A percentile compares a stretch with the other conserved stretches of the same genome.
These are phyloP conservation scores for Solanum pinnatisectum DNA, from an alignment of 257 asterid species.

Conservation along the genomic window DNA sequence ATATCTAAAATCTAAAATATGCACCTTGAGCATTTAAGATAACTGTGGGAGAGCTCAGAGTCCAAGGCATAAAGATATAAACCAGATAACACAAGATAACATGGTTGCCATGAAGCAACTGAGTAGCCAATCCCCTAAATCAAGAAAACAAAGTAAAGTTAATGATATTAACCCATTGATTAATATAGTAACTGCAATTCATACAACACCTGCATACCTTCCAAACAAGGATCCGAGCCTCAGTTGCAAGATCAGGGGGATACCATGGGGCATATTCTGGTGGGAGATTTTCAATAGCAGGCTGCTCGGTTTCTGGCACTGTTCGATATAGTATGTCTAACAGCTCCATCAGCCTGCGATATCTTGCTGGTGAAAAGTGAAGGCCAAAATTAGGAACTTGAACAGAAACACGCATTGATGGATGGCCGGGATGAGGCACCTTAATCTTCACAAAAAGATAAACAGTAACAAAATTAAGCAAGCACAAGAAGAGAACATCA, in stretches of 20 bases:
- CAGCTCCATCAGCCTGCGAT: constrained; percentile 62
- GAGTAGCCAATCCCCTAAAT: constrained; percentile 97
- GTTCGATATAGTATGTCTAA: constrained; percentile 48
- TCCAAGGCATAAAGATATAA: constrained; percentile 82
- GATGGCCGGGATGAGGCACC: constrained; percentile 75
- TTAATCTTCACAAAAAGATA: constrained; percentile 53
- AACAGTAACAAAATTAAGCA: background rate
- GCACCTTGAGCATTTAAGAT: constrained; percentile 92
- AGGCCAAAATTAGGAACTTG: constrained; percentile 90
- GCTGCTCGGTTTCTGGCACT: constrained; percentile 50
- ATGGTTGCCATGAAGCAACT: constrained; percentile 93
- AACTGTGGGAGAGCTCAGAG: constrained; percentile 70
- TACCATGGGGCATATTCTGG: constrained; percentile 68
- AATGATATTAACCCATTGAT: background rate
- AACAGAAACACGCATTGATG: constrained; percentile 77
- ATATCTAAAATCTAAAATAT: background rate
- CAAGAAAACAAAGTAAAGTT: constrained; percentile 12
- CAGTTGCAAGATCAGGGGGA: constrained; percentile 78
- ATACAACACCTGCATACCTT: constrained; percentile 39
- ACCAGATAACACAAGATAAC: constrained; percentile 80
- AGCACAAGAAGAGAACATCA: background rate
- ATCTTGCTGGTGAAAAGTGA: constrained; percentile 93
- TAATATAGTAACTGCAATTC: background rate
- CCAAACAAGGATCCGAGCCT: constrained; percentile 90
- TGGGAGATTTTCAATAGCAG: constrained; percentile 33